Conservation (phyloP, 495 filamentous ascomycete species). For the Staphylotrichum tortipilum region DNA sequence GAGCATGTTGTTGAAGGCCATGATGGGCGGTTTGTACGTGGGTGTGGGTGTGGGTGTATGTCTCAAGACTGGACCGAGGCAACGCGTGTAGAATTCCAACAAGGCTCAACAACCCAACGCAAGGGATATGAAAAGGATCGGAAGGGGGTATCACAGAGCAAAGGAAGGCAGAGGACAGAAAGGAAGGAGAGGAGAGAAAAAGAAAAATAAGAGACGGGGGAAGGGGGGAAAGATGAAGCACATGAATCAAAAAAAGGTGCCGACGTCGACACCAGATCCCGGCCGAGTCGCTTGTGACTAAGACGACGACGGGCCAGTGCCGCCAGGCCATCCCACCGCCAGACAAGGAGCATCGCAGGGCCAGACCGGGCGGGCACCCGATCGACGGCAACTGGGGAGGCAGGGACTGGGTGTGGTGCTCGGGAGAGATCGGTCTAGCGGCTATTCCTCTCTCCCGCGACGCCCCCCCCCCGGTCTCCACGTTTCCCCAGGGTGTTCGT, state of each 20-base stretch:
- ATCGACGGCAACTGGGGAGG: too few relatives aligned
- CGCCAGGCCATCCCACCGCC: too few relatives aligned
- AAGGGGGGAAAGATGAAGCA: slow-evolving; percentile 11
- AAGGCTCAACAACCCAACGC: too few relatives aligned
- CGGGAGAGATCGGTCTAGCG: slow-evolving; percentile 28
- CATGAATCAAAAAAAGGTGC: slow-evolving; percentile 3
- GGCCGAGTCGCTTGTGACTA: neutral
- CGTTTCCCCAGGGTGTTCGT: too few relatives aligned
- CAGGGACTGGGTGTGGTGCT: slow-evolving; percentile 5
- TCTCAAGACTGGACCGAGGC: neutral
- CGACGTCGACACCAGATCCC: neutral
- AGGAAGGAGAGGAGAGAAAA: slow-evolving; percentile 5
- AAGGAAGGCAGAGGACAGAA: neutral
- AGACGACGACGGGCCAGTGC: neutral
- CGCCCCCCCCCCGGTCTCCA: too few relatives aligned
- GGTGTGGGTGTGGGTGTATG: neutral
- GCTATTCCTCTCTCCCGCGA: slow-evolving; percentile 15
- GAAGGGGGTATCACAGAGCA: neutral
- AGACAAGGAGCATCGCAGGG: slow-evolving; percentile 2
- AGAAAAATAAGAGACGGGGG: too few relatives aligned
- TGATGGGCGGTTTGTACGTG: slow-evolving; percentile 25
- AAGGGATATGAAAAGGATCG: neutral
- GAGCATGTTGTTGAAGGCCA: slow-evolving; percentile 49
- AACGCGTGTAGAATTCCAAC: too few relatives aligned
- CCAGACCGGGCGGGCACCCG: slow-evolving; percentile 2